phyloP scores from a whole-genome alignment of 768 basidiomycete species.

The Boletus tylopilopsis region DNA sequence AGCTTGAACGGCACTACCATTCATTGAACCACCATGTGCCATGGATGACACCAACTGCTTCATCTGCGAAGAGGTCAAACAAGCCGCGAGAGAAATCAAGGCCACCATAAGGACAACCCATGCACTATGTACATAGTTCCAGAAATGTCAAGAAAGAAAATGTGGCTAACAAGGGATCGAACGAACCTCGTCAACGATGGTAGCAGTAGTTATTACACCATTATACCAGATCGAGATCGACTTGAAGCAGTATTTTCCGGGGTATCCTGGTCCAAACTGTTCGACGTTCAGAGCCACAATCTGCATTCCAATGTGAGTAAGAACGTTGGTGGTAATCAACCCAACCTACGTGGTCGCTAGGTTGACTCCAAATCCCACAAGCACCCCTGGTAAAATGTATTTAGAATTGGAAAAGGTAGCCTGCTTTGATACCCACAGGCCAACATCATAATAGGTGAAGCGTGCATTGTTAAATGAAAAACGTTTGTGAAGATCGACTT shows the following conservation, averaged over 20 bases:
- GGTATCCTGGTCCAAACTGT: constrained; percentile 57
- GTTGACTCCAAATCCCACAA: constrained; percentile 41
- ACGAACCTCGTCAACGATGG: constrained; percentile 57
- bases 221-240: constrained; percentile 55
- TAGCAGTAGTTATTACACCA: constrained; percentile 52
- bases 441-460: constrained; percentile 54
- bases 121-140: constrained; percentile 52
- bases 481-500: constrained; percentile 36
- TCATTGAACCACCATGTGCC: constrained; percentile 57
- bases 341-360: constrained; percentile 27
- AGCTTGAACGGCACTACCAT: constrained; percentile 9
- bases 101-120: constrained; percentile 59
- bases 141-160: background rate
- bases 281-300: constrained; percentile 26
- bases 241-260: constrained; percentile 61
- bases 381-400: constrained; percentile 41
- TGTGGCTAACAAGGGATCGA: background rate
- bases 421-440: constrained; percentile 36
- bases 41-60: constrained; percentile 49
- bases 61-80: constrained; percentile 53
- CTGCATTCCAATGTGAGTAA: constrained; percentile 10
- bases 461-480: constrained; percentile 30
- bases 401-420: background rate
- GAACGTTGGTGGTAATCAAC: background rate
- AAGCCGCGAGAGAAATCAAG: constrained; percentile 69